Conservation (phyloP, 176 grass and related monocot species). For the Carex parvula region DNA sequence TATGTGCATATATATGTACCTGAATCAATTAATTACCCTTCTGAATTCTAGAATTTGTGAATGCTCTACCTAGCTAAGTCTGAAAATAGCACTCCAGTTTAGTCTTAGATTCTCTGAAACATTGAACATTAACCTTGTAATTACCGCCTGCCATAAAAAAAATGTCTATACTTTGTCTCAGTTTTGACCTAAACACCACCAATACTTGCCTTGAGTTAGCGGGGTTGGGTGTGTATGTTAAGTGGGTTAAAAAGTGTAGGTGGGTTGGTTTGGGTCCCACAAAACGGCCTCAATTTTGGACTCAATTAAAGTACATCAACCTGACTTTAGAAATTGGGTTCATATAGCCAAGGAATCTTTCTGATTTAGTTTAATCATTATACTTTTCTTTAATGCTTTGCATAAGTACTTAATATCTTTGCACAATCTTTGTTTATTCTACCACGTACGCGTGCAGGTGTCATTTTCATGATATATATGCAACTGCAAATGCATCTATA, state of each 20-base stretch:
- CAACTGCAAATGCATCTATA: background rate
- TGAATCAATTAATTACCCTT: no score
- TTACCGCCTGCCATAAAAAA: background rate
- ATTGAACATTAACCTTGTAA: conserved; percentile 2
- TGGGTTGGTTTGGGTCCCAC: conserved; percentile 22
- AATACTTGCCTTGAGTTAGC: background rate
- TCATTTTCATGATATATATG: conserved; percentile 19
- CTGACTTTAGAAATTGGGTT: conserved; percentile 17
- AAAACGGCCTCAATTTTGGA: conserved; percentile 26
- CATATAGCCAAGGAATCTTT: background rate
- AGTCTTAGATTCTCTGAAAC: background rate
- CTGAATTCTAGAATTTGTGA: background rate
- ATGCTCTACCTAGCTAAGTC: background rate
- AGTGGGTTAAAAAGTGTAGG: background rate
- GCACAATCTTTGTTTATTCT: conserved; percentile 5
- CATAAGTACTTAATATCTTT: background rate
- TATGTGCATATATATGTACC: no score
- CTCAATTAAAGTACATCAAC: background rate
- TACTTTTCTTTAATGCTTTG: conserved; percentile 17
- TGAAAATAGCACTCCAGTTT: background rate
- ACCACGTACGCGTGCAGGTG: conserved; percentile 11
- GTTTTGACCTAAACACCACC: background rate
- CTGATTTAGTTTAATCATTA: background rate
- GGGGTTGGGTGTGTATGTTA: background rate
- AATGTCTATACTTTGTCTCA: background rate